Base-by-base conservation (phyloP, 495 filamentous ascomycete species). In the Penicillium canariense region DNA sequence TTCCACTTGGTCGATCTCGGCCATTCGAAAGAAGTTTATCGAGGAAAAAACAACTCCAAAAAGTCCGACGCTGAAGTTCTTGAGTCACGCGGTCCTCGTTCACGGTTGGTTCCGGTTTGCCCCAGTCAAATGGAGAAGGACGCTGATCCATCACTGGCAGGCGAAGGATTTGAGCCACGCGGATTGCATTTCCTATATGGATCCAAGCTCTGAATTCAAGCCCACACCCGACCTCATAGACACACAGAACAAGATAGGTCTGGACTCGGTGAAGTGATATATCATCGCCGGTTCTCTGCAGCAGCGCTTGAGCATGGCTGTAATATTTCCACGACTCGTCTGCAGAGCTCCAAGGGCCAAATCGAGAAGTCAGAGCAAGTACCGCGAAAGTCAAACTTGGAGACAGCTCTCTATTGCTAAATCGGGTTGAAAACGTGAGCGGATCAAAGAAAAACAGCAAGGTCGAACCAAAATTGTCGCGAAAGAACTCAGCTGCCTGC, bases 11-110 rank as follows among this genome's bases (percentile, higher is more conserved):
- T 11, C 44, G 44, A 47, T 47, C 44, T 47, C 44, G 27, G 4
- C 44, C 44, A 20, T 47, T 47, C 7, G 44, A 47, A 1, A 47
- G 15, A 22, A 47, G 44, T 22, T n/a, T 47, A 11, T 47, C 44
- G 17, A 47, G 44, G 7, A 47, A 47, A 12, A 47, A 47, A 27
- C 44, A 34, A 47, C 44, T 47, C 44, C 44, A 47, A 20, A 47
- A 47, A 12, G 44, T 47, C 11, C 44, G 27, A 31, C 44, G 44
- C 28, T 34, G 31, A 17, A 47, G 27, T 17, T 47, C 44, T 28
- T 18, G 9, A 1, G 28, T 28, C 9, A 32, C 18, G 2, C 20
- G 9, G 32, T 47, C 28, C 30, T 47, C 44, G 17, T 32, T 28
- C n/a, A 10, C 17, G 28, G 4, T 47, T 27, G 12, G 44, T 18